Evolutionary conservation across 805 yeast genomes (phyloP).

Genomic region (Saccharomycopsis sp.): DNA sequence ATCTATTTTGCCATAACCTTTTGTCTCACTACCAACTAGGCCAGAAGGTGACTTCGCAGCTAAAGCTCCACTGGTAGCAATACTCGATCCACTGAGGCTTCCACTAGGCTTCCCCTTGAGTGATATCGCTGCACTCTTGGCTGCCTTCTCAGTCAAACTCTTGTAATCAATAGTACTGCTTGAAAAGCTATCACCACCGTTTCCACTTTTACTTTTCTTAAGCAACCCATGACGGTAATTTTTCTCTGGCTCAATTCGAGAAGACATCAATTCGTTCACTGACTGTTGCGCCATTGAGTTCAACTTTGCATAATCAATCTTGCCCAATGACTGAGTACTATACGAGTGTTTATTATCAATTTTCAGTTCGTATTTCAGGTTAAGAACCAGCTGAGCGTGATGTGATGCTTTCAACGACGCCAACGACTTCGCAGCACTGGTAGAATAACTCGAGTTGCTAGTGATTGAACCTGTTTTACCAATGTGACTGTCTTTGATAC

Average conservation of each 20-base stretch:
- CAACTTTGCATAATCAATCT: conserved; percentile 12
- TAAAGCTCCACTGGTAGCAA: conserved; percentile 52
- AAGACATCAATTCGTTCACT: conserved; percentile 3
- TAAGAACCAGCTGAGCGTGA: conserved; percentile 1
- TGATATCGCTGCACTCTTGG: conserved; percentile 35
- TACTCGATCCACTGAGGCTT: conserved; percentile 34
- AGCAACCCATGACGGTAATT: conserved; percentile 11
- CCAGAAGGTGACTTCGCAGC: conserved; percentile 38
- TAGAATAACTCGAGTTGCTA: conserved; percentile 4
- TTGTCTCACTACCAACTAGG: neutral
- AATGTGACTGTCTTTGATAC: conserved; percentile 34
- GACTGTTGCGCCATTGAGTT: conserved; percentile 3
- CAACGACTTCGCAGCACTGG: conserved; percentile 12
- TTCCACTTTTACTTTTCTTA: neutral
- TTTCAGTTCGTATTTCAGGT: neutral
- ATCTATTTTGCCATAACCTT: conserved; percentile 11
- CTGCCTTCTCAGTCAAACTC: conserved; percentile 44
- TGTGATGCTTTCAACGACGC: conserved; percentile 3
- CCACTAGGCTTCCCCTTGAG: conserved; percentile 32
- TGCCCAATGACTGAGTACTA: neutral
- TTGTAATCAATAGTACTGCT: conserved; percentile 28
- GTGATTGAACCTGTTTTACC: conserved; percentile 1
- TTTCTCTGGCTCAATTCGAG: conserved; percentile 1
- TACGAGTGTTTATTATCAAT: neutral
- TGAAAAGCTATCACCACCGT: no score